Conservation (phyloP, 306 rosid species). For the Fragaria vesca region DNA sequence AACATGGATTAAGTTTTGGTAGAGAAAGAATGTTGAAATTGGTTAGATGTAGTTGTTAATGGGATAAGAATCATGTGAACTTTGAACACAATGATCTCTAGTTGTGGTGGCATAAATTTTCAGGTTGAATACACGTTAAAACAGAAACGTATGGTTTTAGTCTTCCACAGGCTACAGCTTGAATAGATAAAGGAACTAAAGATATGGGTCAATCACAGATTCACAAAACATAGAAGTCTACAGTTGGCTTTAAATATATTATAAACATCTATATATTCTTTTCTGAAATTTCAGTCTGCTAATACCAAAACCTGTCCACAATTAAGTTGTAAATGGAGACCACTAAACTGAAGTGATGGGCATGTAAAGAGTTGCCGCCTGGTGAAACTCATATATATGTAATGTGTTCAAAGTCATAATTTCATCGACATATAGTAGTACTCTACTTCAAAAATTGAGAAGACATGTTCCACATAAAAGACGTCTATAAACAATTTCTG, state of each 20-base stretch:
- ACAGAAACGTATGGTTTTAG: background rate
- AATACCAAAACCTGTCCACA: background rate
- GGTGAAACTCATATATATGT: background rate
- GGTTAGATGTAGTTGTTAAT: background rate
- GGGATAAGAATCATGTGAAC: background rate
- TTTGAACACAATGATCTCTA: background rate
- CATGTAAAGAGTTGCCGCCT: background rate
- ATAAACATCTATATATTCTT: background rate
- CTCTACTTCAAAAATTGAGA: background rate
- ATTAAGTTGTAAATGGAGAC: background rate
- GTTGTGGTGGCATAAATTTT: background rate
- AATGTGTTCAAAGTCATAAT: background rate
- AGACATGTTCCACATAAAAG: background rate
- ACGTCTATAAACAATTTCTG: background rate
- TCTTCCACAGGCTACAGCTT: background rate
- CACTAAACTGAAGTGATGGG: background rate
- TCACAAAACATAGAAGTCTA: background rate
- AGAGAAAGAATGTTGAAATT: background rate
- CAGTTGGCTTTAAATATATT: background rate
- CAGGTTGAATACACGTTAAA: no score
- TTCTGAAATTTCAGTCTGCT: background rate
- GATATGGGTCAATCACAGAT: background rate
- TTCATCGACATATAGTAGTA: background rate
- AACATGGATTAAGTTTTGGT: background rate
- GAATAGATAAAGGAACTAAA: background rate